Percentiles rank a stretch among this genome's conserved stretches.
Evolutionary conservation across 2,329 filamentous ascomycete genomes (phyloP).

Genomic region (Colletotrichum cuscutae): DNA sequence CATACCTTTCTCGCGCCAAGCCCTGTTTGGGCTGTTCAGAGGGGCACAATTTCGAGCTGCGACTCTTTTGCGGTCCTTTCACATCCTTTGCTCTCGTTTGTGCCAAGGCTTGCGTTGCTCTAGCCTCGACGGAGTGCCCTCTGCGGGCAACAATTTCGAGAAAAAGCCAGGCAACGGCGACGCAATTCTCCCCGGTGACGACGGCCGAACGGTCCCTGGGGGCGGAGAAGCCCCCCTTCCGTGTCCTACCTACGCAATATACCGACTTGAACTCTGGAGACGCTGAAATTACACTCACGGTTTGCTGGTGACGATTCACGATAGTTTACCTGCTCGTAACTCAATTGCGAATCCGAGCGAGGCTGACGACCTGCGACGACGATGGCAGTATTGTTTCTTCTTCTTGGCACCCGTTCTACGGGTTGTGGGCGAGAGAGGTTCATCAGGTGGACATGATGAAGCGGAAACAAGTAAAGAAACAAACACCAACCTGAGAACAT

Average conservation of each 20-base stretch:
- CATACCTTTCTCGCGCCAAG: slow-evolving; percentile 23
- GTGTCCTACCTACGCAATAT: background rate
- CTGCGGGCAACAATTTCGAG: background rate
- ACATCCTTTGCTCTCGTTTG: background rate
- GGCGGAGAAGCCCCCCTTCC: background rate
- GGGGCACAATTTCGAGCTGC: background rate
- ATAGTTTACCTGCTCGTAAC: background rate
- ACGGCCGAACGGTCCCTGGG: background rate
- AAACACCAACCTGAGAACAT: background rate
- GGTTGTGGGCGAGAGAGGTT: slow-evolving; percentile 5
- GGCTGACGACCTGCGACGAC: slow-evolving; percentile 22
- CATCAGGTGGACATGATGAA: background rate
- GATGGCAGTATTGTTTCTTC: background rate
- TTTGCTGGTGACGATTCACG: background rate
- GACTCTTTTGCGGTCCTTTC: background rate
- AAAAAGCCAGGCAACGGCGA: slow-evolving; percentile 13
- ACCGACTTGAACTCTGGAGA: background rate
- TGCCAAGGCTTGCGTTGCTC: slow-evolving; percentile 18
- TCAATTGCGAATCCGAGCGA: slow-evolving; percentile 5
- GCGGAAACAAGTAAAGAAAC: background rate
- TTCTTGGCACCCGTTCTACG: slow-evolving; percentile 7
- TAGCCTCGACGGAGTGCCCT: no score
- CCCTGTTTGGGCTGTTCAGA: slow-evolving; percentile 12
- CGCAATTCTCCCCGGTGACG: slow-evolving; percentile 26
- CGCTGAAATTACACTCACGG: background rate